Base-by-base conservation (phyloP, 1,284 basidiomycete species). In the Ceratobasidium sp. region DNA sequence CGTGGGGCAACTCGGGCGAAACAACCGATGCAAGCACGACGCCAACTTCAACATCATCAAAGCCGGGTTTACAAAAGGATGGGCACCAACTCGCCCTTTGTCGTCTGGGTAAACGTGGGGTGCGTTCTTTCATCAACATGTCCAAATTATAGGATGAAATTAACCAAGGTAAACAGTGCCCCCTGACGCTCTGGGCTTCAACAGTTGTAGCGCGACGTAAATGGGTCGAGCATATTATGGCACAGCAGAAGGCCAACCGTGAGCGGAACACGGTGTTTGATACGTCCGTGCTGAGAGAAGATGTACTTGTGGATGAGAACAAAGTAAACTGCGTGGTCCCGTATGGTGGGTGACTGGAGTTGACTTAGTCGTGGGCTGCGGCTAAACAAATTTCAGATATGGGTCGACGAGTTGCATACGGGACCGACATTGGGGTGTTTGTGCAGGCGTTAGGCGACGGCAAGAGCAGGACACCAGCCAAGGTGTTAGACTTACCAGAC, bases 381-480 rank as follows among this genome's bases (percentile, higher is more conserved):
- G n/a, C n/a, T n/a, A n/a, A n/a, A n/a, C n/a, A n/a, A n/a, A n/a
- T n/a, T n/a, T n/a, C n/a, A 96, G 96, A 91, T 83, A 91, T 91
- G 80, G 97, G 97, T 9, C 89, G 93, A 81, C 90, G 93, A 79
- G 91, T 98, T 82, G 96, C 97, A 28, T 99, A 98, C 84, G 98
- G 98, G 28, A 98, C 96, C 3, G 95, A 98, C 82, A 96, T 98
- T 80, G 98, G 98, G 42, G 94, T 99, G 46, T 99, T 98, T 84
- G 90, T 99, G 78, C 95, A 95, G 26, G 95, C 98, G 83, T 86
- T 98, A 57, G 89, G 92, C 69, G 92, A 94, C 67, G 71, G 70
- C n/a, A 86, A 89, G 74, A 90, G 91, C 80, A 91, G 92, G 78
- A 94, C 95, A 70, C 98, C 98, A 0, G 89, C 95, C 61, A 96